Evolutionary conservation across 1,139 yeast species (phyloP), one percentile per base, ranked within the genome.

Genomic region (Protomyces macrosporus): DNA sequence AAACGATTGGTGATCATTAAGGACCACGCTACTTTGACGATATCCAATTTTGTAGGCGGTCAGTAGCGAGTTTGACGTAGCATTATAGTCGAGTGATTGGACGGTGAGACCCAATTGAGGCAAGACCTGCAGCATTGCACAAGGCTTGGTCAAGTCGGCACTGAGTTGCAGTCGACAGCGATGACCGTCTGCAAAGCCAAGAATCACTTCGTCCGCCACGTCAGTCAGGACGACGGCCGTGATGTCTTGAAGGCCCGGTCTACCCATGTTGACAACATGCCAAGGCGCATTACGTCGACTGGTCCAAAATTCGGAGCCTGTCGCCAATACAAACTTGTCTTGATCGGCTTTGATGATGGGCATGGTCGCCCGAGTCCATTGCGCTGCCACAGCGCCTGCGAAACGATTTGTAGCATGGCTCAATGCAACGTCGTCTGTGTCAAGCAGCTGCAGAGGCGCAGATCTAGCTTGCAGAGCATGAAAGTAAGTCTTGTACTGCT

Each of bases 121-220:
- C 12, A 45, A 45, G n/a, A 32, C 7, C 23, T 45, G 45, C 16
- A 45, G 30, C 23, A 45, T 16, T 4, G 45, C 3, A 45, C 34
- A n/a, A 14, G 14, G 51, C 33, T 6, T n/a, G 9, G n/a, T 35
- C 6, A 32, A 12, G 23, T 33, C 45, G 10, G 56, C 6, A 1
- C 6, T 6, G 1, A 14, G 40, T 6, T 14, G 32, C 7, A 52
- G 35, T 33, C 36, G 42, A 34, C 51, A 12, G 33, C 42, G 54
- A n/a, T 53, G 53, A 42, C 62, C 62, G 10, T 58, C 62, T 9
- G 53, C 62, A 42, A 40, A 58, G 36, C 62, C 45, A 4, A 58
- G 23, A 14, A 51, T 6, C n/a, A 58, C 36, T n/a, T 33, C 52
- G 36, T 51, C 56, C 14, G 12, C 6, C 23, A 14, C 14, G 6